Base-by-base conservation (phyloP, 208 protist genomes). In the Novymonas esmeraldas region DNA sequence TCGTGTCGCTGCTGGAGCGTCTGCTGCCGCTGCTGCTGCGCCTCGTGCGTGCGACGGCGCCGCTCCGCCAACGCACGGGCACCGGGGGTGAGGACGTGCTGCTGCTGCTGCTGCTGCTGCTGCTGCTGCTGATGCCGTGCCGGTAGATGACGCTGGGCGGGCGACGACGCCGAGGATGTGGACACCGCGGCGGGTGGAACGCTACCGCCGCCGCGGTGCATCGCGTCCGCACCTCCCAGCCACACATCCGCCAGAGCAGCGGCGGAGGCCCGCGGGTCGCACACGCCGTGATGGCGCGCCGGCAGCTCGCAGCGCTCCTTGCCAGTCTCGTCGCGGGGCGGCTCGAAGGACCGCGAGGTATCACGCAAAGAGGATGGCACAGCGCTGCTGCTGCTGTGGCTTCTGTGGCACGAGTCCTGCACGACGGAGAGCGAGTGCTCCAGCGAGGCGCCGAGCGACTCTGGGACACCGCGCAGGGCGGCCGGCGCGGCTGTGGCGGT, bases 1-100 rank as follows among this genome's bases (percentile, higher is more conserved):
- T 64, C 45, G 34, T 64, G 59, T 10, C 59, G 59, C 44, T 64
- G 59, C 45, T 28, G 29, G 6, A 64, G 59, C 22, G 59, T 52
- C 24, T 54, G 42, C 20, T n/a, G 45, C 31, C 59, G 24, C 2
- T 24, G 29, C 4, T 54, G 45, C 28, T 52, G 59, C 2, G 59
- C 45, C 22, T 51, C 45, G n/a, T 18, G 59, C 31, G 26, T 6
- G 20, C 28, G 6, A n/a, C 16, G 24, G 10, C 31, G 28, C n/a
- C 20, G 59, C 59, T 52, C 59, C 34, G 41, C 59, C 20, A 31
- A 29, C 36, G 44, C 20, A 14, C 45, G 44, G 11, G 31, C 42
- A n/a, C 29, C 42, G 20, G 59, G 13, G 5, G 44, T 39, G 18
- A 13, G 45, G 18, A 28, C 29, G 28, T 22, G 44, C 34, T 28